Base-by-base conservation (phyloP, 179 eudicot genomes). In the Silene vulgaris region DNA sequence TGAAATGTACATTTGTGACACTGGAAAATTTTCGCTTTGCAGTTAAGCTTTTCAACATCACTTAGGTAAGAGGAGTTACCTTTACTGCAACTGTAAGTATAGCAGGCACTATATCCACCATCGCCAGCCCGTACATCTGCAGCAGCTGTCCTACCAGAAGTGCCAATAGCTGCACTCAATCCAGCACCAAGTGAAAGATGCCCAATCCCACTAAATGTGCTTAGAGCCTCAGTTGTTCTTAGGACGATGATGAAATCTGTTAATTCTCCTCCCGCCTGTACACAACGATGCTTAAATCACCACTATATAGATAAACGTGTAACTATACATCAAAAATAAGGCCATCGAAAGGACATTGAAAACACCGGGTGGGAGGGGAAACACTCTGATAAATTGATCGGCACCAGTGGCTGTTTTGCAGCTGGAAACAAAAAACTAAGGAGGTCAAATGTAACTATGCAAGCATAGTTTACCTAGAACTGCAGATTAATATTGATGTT, bases 51-150 rank as follows among this genome's bases (percentile, higher is more conserved):
- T 43, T 43, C 14, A 68, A 12, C 45, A 68, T 1, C 72, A n/a
- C 57, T 40, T 17, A 40, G 7, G 48, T 40, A 69, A 43, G 56
- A 43, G 45, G 59, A 3, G 0, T 54, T 80, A 89, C 96, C 96
- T 89, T 91, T 91, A 74, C 90, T 87, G 83, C 93, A 89, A 80
- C 93, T 89, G 78, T 89, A 91, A 43, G 93, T 86, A 82, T 91
- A 88, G 78, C 88, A 89, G 83, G 90, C 87, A 81, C 86, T 84
- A 73, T 75, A 85, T 66, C 94, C 94, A 77, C 88, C 85, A 63
- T 76, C 80, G 48, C 93, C 91, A 71, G 93, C 91, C 77, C 91
- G 79, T 23, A 89, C n/a, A 78, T 85, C 89, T 72, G 91, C 93
- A 80, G 84, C 91, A 40, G 81, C 89, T 69, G 86, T 78, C 71